Percentiles rank a stretch among this genome's conserved stretches.
These are phyloP conservation scores for Nakazawaea siamensis DNA, from an alignment of 805 yeast genomes.

Conservation along the genomic window DNA sequence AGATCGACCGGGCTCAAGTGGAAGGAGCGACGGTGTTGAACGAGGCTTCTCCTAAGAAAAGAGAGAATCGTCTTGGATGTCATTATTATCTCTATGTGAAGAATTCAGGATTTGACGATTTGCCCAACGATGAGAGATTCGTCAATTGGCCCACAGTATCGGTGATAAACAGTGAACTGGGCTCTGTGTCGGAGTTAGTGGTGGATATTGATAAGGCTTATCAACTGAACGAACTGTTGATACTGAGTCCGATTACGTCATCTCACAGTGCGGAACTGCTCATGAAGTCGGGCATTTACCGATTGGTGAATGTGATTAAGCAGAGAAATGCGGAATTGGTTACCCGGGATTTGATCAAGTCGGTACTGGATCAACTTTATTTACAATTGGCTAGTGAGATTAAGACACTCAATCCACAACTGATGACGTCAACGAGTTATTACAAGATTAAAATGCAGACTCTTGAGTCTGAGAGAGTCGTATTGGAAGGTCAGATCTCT, in stretches of 20 bases:
- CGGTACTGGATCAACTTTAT: constrained; percentile 19
- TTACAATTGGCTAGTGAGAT: constrained; percentile 1
- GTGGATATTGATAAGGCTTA: constrained; percentile 19
- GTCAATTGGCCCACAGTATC: constrained; percentile 20
- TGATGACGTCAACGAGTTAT: constrained; percentile 1
- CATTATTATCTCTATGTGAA: constrained; percentile 23
- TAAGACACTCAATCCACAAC: background rate
- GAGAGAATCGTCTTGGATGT: constrained; percentile 11
- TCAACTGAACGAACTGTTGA: constrained; percentile 20
- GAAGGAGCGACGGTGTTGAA: constrained; percentile 13
- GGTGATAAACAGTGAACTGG: constrained; percentile 14
- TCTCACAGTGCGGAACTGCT: constrained; percentile 18
- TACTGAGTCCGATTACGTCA: constrained; percentile 19
- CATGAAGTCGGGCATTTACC: constrained; percentile 19
- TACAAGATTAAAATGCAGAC: constrained; percentile 8
- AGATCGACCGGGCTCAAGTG: constrained; percentile 9
- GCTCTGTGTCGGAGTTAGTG: constrained; percentile 5
- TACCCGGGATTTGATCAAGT: constrained; percentile 15
- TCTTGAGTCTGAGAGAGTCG: constrained; percentile 9
- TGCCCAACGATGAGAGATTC: constrained; percentile 11
- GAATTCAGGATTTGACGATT: constrained; percentile 14
- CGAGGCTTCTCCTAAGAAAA: background rate
- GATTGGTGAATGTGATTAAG: constrained; percentile 19
- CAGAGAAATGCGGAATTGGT: constrained; percentile 23
- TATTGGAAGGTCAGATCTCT: constrained; percentile 16